Evolutionary conservation across 2,329 filamentous ascomycete species (phyloP).

Genomic region (Epichloe bromicola): DNA sequence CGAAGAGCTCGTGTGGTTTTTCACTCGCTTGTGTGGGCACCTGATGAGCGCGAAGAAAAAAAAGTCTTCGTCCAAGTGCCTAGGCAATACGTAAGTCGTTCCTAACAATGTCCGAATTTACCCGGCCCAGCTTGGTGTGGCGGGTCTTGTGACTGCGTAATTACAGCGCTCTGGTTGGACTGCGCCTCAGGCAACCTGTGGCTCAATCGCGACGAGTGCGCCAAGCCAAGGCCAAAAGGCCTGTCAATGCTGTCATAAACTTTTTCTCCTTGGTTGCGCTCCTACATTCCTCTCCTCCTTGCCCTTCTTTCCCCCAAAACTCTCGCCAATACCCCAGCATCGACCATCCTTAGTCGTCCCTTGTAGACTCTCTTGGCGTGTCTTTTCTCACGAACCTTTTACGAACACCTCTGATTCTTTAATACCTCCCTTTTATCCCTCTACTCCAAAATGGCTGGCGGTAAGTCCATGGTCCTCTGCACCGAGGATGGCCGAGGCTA

Average conservation of each 20-base stretch:
- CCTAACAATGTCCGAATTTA: constrained; percentile 18
- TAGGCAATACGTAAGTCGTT: background rate
- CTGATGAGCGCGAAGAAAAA: no score
- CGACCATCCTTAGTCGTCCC: constrained; percentile 4
- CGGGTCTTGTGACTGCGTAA: constrained; percentile 17
- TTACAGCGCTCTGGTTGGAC: constrained; percentile 25
- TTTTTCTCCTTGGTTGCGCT: constrained; percentile 7
- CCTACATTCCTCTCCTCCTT: constrained; percentile 11
- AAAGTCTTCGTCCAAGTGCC: no score
- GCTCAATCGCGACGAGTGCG: constrained; percentile 11
- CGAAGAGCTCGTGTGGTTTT: background rate
- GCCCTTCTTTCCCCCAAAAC: constrained; percentile 8
- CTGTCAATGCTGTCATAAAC: constrained; percentile 29
- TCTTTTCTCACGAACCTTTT: constrained; percentile 5
- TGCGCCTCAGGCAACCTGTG: constrained; percentile 18
- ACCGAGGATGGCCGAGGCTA: background rate
- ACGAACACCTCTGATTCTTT: constrained; percentile 5
- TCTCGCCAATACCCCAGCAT: constrained; percentile 1
- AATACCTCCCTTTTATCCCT: constrained; percentile 5
- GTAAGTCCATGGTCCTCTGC: constrained; percentile 21
- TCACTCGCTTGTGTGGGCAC: no score
- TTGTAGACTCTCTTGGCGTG: background rate
- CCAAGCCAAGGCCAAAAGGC: background rate
- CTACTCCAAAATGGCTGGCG: constrained; percentile 30
- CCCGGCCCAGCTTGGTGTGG: constrained; percentile 16